A percentile compares a stretch with the other conserved stretches of the same genome.
These are phyloP conservation scores for Erodium maritimum DNA, from an alignment of 345 rosid genomes.

Conservation along the genomic window DNA sequence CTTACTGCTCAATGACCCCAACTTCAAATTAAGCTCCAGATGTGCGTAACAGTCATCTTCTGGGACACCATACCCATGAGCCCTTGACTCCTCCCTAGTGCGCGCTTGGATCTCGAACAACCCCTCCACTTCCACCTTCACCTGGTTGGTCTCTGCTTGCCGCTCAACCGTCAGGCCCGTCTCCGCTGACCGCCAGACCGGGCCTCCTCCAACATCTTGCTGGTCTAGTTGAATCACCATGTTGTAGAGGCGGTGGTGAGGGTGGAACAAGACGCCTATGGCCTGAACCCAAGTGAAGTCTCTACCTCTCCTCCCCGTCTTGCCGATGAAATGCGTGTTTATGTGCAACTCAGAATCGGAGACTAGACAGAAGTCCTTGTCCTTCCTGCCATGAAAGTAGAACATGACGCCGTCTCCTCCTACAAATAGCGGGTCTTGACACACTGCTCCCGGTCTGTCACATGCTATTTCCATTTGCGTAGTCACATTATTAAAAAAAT, in stretches of 20 bases:
- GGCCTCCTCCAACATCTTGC: slow-evolving; percentile 5
- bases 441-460: slow-evolving; percentile 13
- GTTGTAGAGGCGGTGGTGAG: slow-evolving; percentile 13
- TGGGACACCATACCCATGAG: not conserved
- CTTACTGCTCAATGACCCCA: not conserved
- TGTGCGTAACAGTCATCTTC: not conserved
- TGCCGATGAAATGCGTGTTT: slow-evolving; percentile 21
- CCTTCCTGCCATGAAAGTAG: slow-evolving; percentile 23
- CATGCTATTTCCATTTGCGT: slow-evolving; percentile 1
- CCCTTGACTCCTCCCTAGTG: not conserved
- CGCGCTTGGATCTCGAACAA: slow-evolving; percentile 4
- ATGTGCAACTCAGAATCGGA: slow-evolving; percentile 19
- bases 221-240: slow-evolving; percentile 7
- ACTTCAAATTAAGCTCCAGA: not conserved
- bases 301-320: slow-evolving; percentile 11
- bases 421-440: slow-evolving; percentile 21
- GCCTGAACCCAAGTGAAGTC: slow-evolving; percentile 23
- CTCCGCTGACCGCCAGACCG: slow-evolving; percentile 7
- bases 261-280: slow-evolving; percentile 11
- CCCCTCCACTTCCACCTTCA: slow-evolving; percentile 2
- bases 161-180: slow-evolving; percentile 5
- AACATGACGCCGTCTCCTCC: slow-evolving; percentile 22
- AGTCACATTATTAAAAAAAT: not conserved
- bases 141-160: slow-evolving; percentile 8
- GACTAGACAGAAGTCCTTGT: slow-evolving; percentile 17